Base-by-base conservation (phyloP, 805 yeast genomes). In the Cyberlindnera saturnus region DNA sequence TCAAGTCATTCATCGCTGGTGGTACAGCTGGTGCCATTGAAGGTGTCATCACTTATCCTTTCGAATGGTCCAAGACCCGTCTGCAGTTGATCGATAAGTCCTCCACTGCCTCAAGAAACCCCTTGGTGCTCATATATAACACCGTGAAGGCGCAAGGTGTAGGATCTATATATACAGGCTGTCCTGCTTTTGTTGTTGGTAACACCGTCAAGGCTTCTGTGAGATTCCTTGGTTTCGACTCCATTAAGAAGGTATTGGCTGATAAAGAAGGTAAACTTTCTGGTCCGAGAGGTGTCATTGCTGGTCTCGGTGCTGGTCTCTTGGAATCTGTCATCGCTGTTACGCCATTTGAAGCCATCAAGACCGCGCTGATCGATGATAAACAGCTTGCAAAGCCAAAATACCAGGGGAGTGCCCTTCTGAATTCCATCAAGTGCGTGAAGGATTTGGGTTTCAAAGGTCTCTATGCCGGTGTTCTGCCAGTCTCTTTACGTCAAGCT, bases 231-330 rank as follows among this genome's bases (percentile, higher is more conserved):
- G 98, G 97, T 3, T 91, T 87, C 57, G 99, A 93, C 61, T 73
- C 84, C 15, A 85, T 93, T 63, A 90, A 89, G 62, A 73, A 79
- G 41, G 52, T 84, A 29, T 69, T 91, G 44, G 78, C 82, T 26
- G 98, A 93, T 62, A 79, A 80, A 53, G 76, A 86, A 49, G 98
- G 98, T 6, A 85, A 87, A 63, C 67, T 93, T 39, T 80, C 93
- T 31, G 96, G 96, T 4, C 82, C 93, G 7, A 66, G 96, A 57
- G 98, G 98, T 52, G 95, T 90, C 6, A 46, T 91, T 29, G 99
- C 99, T 1, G 99, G 99, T n/a, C 70, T 93, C 36, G 97, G 98
- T 38, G 99, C 99, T 3, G 99, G 99, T 32, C 75, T 90, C 36
- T 65, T 91, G 47, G 99, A 91, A 62, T 83, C 95, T 44, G 83